These are phyloP conservation scores for Podospora tetraspora DNA, from an alignment of 495 filamentous ascomycete species.

Conservation along the genomic window DNA sequence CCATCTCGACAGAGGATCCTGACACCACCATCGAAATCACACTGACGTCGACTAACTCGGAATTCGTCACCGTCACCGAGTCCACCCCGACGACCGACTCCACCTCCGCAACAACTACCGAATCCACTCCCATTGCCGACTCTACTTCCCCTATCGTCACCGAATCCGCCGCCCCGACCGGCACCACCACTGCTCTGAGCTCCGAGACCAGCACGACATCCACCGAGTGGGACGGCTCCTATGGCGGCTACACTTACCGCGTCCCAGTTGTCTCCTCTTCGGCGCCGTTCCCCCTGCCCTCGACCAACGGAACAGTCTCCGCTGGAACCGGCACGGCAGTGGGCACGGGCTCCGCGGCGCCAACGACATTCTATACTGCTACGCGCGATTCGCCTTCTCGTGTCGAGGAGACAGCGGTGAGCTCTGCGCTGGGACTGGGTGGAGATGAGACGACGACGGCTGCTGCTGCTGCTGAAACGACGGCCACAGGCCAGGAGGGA, in stretches of 20 bases:
- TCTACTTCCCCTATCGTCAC: not conserved
- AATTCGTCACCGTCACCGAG: not conserved
- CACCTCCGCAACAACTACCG: not conserved
- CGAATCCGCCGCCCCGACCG: not conserved
- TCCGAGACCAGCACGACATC: not conserved
- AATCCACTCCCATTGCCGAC: not conserved
- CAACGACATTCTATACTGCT: not conserved
- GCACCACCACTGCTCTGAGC: not conserved
- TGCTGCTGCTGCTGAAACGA: not conserved
- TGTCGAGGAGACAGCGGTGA: not conserved
- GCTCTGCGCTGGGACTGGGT: not conserved
- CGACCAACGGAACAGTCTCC: not conserved
- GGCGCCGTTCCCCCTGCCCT: not conserved
- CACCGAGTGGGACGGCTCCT: not conserved
- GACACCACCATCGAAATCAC: not conserved
- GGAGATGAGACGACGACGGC: not conserved
- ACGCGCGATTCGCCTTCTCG: not conserved
- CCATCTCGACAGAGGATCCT: not conserved
- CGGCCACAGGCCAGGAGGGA: not conserved
- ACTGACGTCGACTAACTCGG: not conserved
- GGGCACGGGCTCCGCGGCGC: not conserved
- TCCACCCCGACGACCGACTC: not conserved
- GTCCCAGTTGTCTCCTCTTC: not conserved
- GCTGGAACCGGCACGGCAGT: not conserved
- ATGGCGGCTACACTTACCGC: conserved; percentile 2